Conservation (phyloP, 2,329 filamentous ascomycete genomes). For the Pseudogymnoascus sp. region DNA sequence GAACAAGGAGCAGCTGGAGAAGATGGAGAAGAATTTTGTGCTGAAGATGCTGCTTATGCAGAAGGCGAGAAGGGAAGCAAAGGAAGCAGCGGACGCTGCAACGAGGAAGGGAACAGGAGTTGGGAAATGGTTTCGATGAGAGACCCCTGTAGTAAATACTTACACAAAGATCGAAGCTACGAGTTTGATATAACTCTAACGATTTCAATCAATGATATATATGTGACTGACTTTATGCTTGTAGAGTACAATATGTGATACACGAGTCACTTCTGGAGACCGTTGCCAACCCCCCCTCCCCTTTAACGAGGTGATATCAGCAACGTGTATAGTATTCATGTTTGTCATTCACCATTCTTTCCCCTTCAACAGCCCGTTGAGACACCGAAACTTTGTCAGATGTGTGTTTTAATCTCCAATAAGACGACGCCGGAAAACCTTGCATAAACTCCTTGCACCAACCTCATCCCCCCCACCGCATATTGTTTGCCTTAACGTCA, state of each 20-base stretch:
- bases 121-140: slow-evolving; percentile 7
- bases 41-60: slow-evolving; percentile 12
- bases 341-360: not conserved
- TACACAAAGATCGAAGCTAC: not conserved
- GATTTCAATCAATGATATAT: not conserved
- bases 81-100: slow-evolving; percentile 1
- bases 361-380: not conserved
- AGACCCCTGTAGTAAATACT: not conserved
- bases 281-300: no score
- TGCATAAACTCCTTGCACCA: not conserved
- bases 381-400: not conserved
- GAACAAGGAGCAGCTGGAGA: slow-evolving; percentile 32
- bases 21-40: slow-evolving; percentile 15
- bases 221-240: not conserved
- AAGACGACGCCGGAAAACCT: not conserved
- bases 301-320: not conserved
- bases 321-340: not conserved
- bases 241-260: not conserved
- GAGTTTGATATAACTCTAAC: not conserved
- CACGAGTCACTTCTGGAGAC: no score
- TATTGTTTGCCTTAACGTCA: not conserved
- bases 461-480: no score
- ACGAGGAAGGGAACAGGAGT: not conserved
- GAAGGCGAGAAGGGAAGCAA: slow-evolving; percentile 16
- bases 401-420: no score